Conservation (phyloP, 2,329 filamentous ascomycete species). For the Grosmannia clavigera region DNA sequence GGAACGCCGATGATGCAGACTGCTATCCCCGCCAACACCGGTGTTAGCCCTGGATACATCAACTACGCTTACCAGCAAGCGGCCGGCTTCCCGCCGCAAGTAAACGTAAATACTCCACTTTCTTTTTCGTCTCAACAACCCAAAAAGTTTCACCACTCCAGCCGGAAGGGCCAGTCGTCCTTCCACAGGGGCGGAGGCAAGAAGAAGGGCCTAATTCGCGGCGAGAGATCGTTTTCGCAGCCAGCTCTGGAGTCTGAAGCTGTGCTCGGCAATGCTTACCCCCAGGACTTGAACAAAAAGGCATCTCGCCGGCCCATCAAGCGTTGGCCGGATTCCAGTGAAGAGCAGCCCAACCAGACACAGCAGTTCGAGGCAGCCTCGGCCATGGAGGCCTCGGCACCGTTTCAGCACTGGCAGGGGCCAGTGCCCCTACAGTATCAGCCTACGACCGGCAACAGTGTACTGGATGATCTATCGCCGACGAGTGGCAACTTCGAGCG, state of each 20-base stretch:
- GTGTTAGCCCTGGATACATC: constrained; percentile 26
- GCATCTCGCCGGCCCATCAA: constrained; percentile 28
- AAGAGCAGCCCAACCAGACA: constrained; percentile 10
- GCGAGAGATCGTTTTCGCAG: constrained; percentile 29
- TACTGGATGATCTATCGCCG: constrained; percentile 49
- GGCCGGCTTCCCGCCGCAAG: constrained; percentile 9
- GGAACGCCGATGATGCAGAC: constrained; percentile 57
- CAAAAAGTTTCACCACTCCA: constrained; percentile 13
- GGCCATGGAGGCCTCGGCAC: neutral
- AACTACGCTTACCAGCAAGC: constrained; percentile 3
- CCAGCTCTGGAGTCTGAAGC: constrained; percentile 23
- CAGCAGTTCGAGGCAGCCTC: constrained; percentile 4
- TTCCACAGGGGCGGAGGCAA: constrained; percentile 25
- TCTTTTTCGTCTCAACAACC: neutral
- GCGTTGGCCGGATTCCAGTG: constrained; percentile 25
- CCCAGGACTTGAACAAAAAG: constrained; percentile 1
- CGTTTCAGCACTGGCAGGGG: constrained; percentile 1
- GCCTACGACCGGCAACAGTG: neutral
- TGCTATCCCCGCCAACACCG: constrained; percentile 49
- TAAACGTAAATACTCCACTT: constrained; percentile 11
- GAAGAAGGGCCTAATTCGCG: constrained; percentile 32
- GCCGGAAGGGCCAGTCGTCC: constrained; percentile 21
- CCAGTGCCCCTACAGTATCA: constrained; percentile 8
- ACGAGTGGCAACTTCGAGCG: constrained; percentile 59
- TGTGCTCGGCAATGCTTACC: constrained; percentile 14